Conservation (phyloP, 768 basidiomycete genomes). For the Suillus alpinus region DNA sequence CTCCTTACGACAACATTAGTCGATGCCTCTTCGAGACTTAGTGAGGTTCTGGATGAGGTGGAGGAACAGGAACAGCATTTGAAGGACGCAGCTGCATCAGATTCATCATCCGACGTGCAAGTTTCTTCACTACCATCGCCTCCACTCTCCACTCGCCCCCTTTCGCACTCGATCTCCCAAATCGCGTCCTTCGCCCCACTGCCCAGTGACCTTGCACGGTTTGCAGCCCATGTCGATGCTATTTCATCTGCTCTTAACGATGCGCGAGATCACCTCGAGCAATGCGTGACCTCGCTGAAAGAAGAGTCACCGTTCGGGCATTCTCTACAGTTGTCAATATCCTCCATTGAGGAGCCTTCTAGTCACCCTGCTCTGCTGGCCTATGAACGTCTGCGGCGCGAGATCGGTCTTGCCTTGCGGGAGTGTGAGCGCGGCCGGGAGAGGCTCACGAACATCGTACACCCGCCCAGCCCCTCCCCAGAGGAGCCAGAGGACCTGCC, state of each 20-base stretch:
- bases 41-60: conserved; percentile 59
- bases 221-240: conserved; percentile 71
- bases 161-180: conserved; percentile 12
- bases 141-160: conserved; percentile 13
- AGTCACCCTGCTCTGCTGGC: conserved; percentile 58
- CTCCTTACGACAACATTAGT: conserved; percentile 64
- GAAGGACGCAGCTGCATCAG: conserved; percentile 46
- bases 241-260: conserved; percentile 68
- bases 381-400: conserved; percentile 72
- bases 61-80: conserved; percentile 45
- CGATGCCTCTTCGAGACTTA: conserved; percentile 61
- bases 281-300: conserved; percentile 58
- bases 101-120: conserved; percentile 12
- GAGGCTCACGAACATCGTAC: conserved; percentile 54
- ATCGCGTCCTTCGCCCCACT: conserved; percentile 66
- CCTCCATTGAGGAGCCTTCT: conserved; percentile 18
- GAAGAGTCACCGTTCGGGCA: conserved; percentile 30
- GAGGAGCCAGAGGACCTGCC: conserved; percentile 47
- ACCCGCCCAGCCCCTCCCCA: conserved; percentile 35
- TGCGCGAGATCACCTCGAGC: conserved; percentile 63
- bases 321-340: conserved; percentile 19
- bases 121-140: conserved; percentile 20
- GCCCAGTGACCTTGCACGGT: conserved; percentile 64
- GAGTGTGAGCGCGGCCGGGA: conserved; percentile 82
- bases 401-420: conserved; percentile 73